Evolutionary conservation across 2,329 filamentous ascomycete species (phyloP), one percentile per base, ranked within the genome.

Genomic region (Sporothrix luriei): DNA sequence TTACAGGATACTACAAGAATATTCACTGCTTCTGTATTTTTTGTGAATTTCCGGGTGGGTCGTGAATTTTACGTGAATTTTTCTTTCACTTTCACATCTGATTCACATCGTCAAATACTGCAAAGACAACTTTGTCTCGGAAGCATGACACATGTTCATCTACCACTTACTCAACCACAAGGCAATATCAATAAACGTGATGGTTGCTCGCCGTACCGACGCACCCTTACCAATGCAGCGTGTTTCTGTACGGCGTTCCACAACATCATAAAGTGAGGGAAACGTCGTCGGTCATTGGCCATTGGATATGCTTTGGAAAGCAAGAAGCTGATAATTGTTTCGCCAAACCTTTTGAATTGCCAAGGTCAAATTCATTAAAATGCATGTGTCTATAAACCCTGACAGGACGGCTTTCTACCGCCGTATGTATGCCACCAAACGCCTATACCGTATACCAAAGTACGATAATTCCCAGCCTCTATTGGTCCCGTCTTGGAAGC

Each of bases 141-240:
- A 46, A 46, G 21, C 38, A 1, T 16, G 16, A 14, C 3, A 43
- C 33, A 9, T n/a, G 7, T 10, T 16, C n/a, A 46, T 38, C 21
- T 46, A 14, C 24, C 38, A 43, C 57, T n/a, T 26, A 5, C 11
- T 26, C n/a, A 61, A 61, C n/a, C 26, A n/a, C 21, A 61, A 46
- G 11, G 13, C 11, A 43, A 26, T 24, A 61, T 19, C 29, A 24
- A 62, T 46, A 46, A 19, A 26, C 10, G 40, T 46, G 57, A 24
- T 13, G 24, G 57, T 43, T 62, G 57, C 21, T 26, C 57, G n/a
- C n/a, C 7, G 55, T 61, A 61, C 55, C 16, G 57, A 46, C 57
- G 46, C 57, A 38, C 57, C 26, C 11, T 10, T 46, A 46, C 21
- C 21, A 2, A 7, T n/a, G 38, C 26, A 13, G 21, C 57, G n/a